A percentile compares a stretch with the other conserved stretches of the same genome.
Evolutionary conservation across 1,139 yeast genomes (phyloP).

Genomic region (Saccharomyces hybrid): DNA sequence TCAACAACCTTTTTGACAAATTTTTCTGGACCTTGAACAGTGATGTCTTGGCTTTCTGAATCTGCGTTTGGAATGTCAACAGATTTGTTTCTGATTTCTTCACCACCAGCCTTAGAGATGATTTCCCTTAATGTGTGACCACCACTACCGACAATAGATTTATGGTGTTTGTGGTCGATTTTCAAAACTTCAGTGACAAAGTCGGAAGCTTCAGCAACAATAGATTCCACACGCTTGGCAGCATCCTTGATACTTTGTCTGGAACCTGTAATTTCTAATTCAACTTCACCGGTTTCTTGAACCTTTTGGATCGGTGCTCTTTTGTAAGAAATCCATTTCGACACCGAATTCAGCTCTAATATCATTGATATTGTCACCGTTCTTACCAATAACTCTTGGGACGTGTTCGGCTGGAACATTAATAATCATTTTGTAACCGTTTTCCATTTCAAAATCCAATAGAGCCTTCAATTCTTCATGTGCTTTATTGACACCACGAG

Average conservation of each 20-base stretch:
- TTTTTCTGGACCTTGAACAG: conserved; percentile 65
- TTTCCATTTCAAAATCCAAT: conserved; percentile 79
- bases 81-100: conserved; percentile 44
- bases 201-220: conserved; percentile 64
- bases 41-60: conserved; percentile 53
- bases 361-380: conserved; percentile 77
- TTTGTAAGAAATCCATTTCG: conserved; percentile 57
- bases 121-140: conserved; percentile 74
- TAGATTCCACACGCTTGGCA: conserved; percentile 49
- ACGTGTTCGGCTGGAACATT: conserved; percentile 65
- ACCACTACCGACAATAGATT: conserved; percentile 70
- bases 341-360: conserved; percentile 77
- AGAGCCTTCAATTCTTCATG: conserved; percentile 80
- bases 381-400: conserved; percentile 81
- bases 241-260: conserved; percentile 76
- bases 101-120: conserved; percentile 73
- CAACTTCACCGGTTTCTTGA: conserved; percentile 42
- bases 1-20: conserved; percentile 65
- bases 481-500: conserved; percentile 80
- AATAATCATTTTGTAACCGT: conserved; percentile 60
- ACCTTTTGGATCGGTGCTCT: conserved; percentile 34
- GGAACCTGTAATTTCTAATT: conserved; percentile 72
- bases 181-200: conserved; percentile 48
- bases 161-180: conserved; percentile 75
- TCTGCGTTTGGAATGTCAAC: conserved; percentile 72